Evolutionary conservation across 805 yeast genomes (phyloP).

Genomic region (Metschnikowia gruessii): DNA sequence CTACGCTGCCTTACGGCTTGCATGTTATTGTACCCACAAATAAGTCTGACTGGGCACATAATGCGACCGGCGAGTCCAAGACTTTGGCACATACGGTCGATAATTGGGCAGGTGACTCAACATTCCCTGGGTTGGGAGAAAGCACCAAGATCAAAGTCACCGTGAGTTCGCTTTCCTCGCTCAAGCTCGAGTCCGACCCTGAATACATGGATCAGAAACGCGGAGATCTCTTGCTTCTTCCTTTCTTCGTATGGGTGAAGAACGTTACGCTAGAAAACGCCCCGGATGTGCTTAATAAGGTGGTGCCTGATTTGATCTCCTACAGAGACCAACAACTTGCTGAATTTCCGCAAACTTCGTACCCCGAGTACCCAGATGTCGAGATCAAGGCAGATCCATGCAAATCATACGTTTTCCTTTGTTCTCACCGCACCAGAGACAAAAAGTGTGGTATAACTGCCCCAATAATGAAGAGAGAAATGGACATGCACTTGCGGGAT

Average conservation of each 20-base stretch:
- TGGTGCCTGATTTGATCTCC: slow-evolving; percentile 42
- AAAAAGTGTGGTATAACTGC: slow-evolving; percentile 94
- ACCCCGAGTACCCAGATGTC: slow-evolving; percentile 26
- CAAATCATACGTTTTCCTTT: slow-evolving; percentile 60
- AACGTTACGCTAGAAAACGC: slow-evolving; percentile 47
- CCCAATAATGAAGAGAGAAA: slow-evolving; percentile 77
- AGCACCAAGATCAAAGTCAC: slow-evolving; percentile 43
- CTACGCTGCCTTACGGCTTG: slow-evolving; percentile 64
- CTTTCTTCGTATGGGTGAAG: slow-evolving; percentile 69
- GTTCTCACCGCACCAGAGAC: slow-evolving; percentile 90
- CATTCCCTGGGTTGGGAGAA: slow-evolving; percentile 22
- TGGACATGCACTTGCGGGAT: slow-evolving; percentile 70
- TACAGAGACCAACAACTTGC: slow-evolving; percentile 15
- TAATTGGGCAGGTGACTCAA: slow-evolving; percentile 30
- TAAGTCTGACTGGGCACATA: slow-evolving; percentile 78
- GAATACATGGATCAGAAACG: slow-evolving; percentile 42
- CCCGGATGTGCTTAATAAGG: slow-evolving; percentile 38
- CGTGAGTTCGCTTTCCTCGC: slow-evolving; percentile 53
- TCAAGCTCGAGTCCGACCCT: slow-evolving; percentile 38
- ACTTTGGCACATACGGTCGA: slow-evolving; percentile 47
- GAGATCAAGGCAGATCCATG: slow-evolving; percentile 29
- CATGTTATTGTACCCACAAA: slow-evolving; percentile 86
- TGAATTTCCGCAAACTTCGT: slow-evolving; percentile 10
- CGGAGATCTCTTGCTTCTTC: slow-evolving; percentile 66
- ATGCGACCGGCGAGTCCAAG: slow-evolving; percentile 49